Percentiles rank a stretch among this genome's conserved stretches.
Conservation (phyloP, 768 basidiomycete species). For the Russula earlei region DNA sequence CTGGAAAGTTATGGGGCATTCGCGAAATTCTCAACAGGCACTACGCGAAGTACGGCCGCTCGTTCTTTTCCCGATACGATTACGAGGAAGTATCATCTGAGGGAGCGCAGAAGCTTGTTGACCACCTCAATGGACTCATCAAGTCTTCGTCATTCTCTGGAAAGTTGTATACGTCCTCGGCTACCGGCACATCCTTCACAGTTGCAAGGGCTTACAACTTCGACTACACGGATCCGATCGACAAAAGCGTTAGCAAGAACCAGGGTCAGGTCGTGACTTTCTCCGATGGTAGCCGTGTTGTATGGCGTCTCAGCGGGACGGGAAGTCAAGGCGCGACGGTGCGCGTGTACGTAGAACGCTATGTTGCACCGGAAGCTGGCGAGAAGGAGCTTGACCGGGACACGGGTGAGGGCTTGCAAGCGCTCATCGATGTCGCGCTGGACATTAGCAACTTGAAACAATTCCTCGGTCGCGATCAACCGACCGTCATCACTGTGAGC, state of each 20-base stretch:
- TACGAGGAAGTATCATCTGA: slow-evolving; percentile 96
- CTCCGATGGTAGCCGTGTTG: slow-evolving; percentile 84
- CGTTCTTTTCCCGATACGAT: slow-evolving; percentile 98
- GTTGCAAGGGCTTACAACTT: slow-evolving; percentile 79
- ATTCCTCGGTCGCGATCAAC: slow-evolving; percentile 79
- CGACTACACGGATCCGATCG: slow-evolving; percentile 98
- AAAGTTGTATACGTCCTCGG: slow-evolving; percentile 55
- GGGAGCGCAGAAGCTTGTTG: slow-evolving; percentile 80
- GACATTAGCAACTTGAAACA: slow-evolving; percentile 76
- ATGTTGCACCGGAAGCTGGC: slow-evolving; percentile 62
- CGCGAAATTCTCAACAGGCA: slow-evolving; percentile 83
- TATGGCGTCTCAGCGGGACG: slow-evolving; percentile 93
- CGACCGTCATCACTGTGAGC: slow-evolving; percentile 80
- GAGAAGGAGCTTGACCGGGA: slow-evolving; percentile 59
- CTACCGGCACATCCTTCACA: slow-evolving; percentile 62
- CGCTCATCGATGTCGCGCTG: slow-evolving; percentile 92
- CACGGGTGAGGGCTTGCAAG: slow-evolving; percentile 85
- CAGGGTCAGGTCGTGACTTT: slow-evolving; percentile 94
- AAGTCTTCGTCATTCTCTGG: slow-evolving; percentile 57
- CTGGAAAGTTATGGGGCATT: slow-evolving; percentile 74
- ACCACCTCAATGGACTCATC: slow-evolving; percentile 63
- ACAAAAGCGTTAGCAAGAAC: slow-evolving; percentile 84
- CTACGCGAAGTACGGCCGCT: slow-evolving; percentile 90
- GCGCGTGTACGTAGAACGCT: slow-evolving; percentile 91
- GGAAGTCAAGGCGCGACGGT: slow-evolving; percentile 96